Evolutionary conservation across 1,139 yeast genomes (phyloP).

Genomic region (Spencermartinsiella ligniputridi): DNA sequence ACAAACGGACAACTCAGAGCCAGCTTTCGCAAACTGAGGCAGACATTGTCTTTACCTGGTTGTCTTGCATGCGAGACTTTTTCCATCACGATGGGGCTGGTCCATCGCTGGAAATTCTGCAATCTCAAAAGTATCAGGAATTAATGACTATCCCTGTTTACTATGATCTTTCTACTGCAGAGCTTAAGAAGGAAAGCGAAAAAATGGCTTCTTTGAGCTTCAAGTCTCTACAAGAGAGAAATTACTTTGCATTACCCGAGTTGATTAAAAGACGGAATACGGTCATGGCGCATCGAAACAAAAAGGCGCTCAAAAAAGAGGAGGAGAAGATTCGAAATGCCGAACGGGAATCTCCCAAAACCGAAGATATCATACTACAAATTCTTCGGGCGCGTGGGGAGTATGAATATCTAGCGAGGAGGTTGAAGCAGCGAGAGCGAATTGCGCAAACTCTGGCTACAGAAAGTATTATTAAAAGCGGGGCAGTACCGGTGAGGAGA

Average conservation of each 20-base stretch:
- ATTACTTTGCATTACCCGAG: constrained; percentile 42
- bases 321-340: constrained; percentile 49
- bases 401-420: constrained; percentile 45
- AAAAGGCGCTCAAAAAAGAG: constrained; percentile 53
- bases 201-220: constrained; percentile 37
- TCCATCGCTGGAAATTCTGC: constrained; percentile 62
- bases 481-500: constrained; percentile 16
- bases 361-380: constrained; percentile 66
- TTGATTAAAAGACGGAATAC: constrained; percentile 63
- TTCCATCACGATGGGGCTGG: constrained; percentile 84
- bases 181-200: constrained; percentile 57
- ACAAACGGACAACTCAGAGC: constrained; percentile 46
- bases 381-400: constrained; percentile 47
- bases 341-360: constrained; percentile 51
- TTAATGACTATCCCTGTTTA: constrained; percentile 61
- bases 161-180: constrained; percentile 53
- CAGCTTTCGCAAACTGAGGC: constrained; percentile 58
- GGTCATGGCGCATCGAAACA: constrained; percentile 68
- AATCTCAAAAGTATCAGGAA: constrained; percentile 61
- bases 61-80: constrained; percentile 60
- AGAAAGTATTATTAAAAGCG: constrained; percentile 39
- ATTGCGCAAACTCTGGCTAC: constrained; percentile 62
- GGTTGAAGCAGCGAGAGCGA: constrained; percentile 59
- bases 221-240: constrained; percentile 26
- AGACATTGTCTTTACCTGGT: constrained; percentile 70